Conservation (phyloP, 176 grass and related monocot genomes). For the Dendrocalamus sinicus region DNA sequence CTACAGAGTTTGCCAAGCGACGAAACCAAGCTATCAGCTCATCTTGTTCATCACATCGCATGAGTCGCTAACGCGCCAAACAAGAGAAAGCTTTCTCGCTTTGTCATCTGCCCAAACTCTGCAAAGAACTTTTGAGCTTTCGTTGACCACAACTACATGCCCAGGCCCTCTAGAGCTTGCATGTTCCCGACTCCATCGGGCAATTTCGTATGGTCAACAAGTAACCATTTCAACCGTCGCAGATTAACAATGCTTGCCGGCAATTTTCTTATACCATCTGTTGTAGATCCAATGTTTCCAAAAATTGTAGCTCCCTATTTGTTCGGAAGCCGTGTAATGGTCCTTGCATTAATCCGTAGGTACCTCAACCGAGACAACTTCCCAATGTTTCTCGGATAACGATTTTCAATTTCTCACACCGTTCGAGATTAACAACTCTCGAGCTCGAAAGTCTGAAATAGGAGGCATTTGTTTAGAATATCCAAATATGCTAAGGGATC, state of each 20-base stretch:
- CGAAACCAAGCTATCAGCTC: neutral
- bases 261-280: conserved; percentile 32
- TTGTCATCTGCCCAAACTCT: conserved; percentile 41
- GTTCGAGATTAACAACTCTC: conserved; percentile 58
- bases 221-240: conserved; percentile 33
- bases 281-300: conserved; percentile 43
- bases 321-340: conserved; percentile 45
- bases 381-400: conserved; percentile 45
- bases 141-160: conserved; percentile 9
- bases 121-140: no score
- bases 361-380: conserved; percentile 46
- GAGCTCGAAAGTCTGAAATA: conserved; percentile 14
- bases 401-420: conserved; percentile 41
- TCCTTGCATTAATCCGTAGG: conserved; percentile 42
- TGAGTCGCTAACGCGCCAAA: neutral
- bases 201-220: conserved; percentile 19
- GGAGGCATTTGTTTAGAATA: conserved; percentile 37
- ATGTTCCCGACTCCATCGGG: conserved; percentile 45
- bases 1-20: conserved; percentile 34
- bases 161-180: conserved; percentile 41
- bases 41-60: conserved; percentile 6
- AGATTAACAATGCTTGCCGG: conserved; percentile 45
- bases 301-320: conserved; percentile 44
- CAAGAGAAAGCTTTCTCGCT: conserved; percentile 39
- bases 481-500: conserved; percentile 48